Evolutionary conservation across 2,329 filamentous ascomycete genomes (phyloP), one percentile per base, ranked within the genome.

Genomic region (Alternaria ventricosa): DNA sequence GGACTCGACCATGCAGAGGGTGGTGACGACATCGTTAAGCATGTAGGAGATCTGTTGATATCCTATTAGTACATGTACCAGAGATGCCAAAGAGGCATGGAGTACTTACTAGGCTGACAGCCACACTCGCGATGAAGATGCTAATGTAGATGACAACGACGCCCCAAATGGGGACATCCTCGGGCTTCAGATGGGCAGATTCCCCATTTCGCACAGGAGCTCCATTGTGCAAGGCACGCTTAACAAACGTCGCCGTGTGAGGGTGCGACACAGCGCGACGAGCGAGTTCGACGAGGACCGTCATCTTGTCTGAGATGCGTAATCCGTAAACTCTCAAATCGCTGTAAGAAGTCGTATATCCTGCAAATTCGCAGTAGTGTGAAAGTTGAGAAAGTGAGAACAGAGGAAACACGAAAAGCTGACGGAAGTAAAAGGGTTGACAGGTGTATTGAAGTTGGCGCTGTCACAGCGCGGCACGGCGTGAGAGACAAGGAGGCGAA

Each of bases 1-100:
- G 50, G 86, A 86, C 78, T 92, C 90, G 71, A 92, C 83, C 80
- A 89, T 88, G 65, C 88, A 84, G 45, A 92, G 84, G 6, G 87
- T 87, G 2, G 87, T 84, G 47, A 91, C 81, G 58, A 92, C 82
- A 60, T 85, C 79, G 60, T 85, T 85, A 68, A 89, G 86, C 47
- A 87, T 88, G 80, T 91, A 92, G 12, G 76, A 75, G 27, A 79
- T 59, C 78, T 80, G 27, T 18, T n/a, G 6, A 11, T 13, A 2
- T 18, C 4, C 7, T 55, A 28, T 63, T 25, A 66, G 57, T 36
- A 20, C 47, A 23, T 23, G 33, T 43, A 12, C 18, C 18, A 23
- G 47, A 13, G n/a, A 55, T 18, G 33, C 13, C 27, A 43, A 23
- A 3, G 33, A 23, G 27, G n/a, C 7, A 20, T 22, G 25, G 47